These are phyloP conservation scores for Orbilia blumenaviensis DNA, from an alignment of 2,329 filamentous ascomycete species.

Conservation along the genomic window DNA sequence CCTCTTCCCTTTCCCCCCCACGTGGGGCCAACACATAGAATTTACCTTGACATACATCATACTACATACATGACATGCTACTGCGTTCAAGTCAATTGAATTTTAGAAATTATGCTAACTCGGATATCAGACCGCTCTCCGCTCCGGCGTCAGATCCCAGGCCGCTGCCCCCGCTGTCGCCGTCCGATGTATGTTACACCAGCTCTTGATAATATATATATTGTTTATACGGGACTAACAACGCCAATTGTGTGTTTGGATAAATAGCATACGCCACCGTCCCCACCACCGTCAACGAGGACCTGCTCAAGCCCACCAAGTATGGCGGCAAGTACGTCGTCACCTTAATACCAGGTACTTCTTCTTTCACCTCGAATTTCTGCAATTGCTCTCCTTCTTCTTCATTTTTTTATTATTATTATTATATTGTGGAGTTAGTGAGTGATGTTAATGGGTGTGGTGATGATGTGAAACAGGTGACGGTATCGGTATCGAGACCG, in stretches of 20 bases:
- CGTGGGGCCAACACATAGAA: constrained; percentile 10
- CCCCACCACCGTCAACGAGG: constrained; percentile 60
- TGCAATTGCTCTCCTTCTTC: no score
- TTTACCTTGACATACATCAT: constrained; percentile 6
- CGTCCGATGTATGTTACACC: constrained; percentile 36
- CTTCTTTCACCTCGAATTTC: not conserved
- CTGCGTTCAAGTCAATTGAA: no score
- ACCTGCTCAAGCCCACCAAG: constrained; percentile 99
- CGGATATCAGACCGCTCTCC: constrained; percentile 35
- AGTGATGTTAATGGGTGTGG: no score
- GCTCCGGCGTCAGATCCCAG: constrained; percentile 47
- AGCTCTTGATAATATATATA: not conserved
- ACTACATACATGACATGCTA: no score
- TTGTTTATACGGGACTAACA: not conserved
- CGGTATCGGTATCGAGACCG: constrained; percentile 96
- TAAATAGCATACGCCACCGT: constrained; percentile 44
- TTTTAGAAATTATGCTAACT: not conserved
- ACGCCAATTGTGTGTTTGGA: constrained; percentile 12
- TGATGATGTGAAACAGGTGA: constrained; percentile 69
- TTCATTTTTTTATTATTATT: constrained; percentile 13
- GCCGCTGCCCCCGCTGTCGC: constrained; percentile 43
- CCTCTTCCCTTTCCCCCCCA: constrained; percentile 21
- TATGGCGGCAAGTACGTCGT: constrained; percentile 99
- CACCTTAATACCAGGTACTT: constrained; percentile 88
- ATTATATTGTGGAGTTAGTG: no score